Percentiles rank a stretch among this genome's conserved stretches.
Evolutionary conservation across 306 rosid species (phyloP).

Genomic region (Rubus idaeus): DNA sequence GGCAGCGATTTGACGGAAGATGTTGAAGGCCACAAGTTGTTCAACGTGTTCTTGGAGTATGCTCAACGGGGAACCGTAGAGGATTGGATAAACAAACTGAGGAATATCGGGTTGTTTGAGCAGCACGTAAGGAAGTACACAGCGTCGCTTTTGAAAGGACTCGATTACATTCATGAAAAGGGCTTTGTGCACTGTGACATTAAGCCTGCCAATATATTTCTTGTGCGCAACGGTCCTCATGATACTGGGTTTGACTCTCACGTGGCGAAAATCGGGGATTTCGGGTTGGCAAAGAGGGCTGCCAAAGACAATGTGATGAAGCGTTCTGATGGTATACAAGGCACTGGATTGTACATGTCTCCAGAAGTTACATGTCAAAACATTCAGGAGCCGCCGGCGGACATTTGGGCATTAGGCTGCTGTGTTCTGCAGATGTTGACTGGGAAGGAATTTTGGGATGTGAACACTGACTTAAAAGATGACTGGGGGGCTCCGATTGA

Average conservation of each 20-base stretch:
- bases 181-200: slow-evolving; percentile 27
- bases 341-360: slow-evolving; percentile 15
- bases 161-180: slow-evolving; percentile 5
- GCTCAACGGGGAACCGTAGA: slow-evolving; percentile 17
- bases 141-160: neutral
- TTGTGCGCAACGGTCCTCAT: neutral
- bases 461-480: neutral
- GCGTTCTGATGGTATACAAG: neutral
- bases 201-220: slow-evolving; percentile 14
- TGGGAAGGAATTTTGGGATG: slow-evolving; percentile 1
- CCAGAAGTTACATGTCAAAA: neutral
- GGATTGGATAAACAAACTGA: neutral
- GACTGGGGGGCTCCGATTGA: neutral
- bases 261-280: slow-evolving; percentile 19
- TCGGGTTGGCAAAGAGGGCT: slow-evolving; percentile 13
- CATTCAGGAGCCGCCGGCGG: slow-evolving; percentile 17
- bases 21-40: neutral
- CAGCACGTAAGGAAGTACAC: neutral
- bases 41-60: slow-evolving; percentile 17
- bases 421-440: slow-evolving; percentile 7
- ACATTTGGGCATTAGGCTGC: slow-evolving; percentile 30
- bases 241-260: neutral
- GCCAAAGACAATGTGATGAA: neutral
- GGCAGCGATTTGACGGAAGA: slow-evolving; percentile 1
- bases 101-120: neutral